Percentiles rank a stretch among this genome's conserved stretches.
Evolutionary conservation across 78 protist species (phyloP).

Genomic region (Dictyostelium purpureum): DNA sequence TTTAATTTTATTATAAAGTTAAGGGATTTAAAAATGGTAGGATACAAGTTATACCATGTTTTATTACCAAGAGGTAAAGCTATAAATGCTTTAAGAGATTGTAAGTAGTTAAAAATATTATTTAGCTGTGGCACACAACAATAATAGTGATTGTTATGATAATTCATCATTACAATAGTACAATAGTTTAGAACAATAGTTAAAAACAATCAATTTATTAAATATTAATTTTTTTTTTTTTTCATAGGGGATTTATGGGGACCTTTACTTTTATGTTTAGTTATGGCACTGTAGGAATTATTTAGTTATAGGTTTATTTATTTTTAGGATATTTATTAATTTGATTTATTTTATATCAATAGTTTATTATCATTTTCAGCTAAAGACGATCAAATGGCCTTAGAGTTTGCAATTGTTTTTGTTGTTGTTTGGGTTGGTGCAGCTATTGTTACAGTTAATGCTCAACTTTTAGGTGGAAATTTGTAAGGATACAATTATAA

Average conservation of each 20-base stretch:
- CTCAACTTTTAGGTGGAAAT: conserved; percentile 94
- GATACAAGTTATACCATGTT: conserved; percentile 86
- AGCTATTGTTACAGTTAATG: conserved; percentile 92
- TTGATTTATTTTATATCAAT: not conserved
- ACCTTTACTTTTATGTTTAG: conserved; percentile 91
- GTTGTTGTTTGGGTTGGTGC: conserved; percentile 95
- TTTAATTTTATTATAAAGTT: conserved; percentile 20
- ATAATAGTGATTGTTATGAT: no score
- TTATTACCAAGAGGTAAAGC: conserved; percentile 84
- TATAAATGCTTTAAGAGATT: conserved; percentile 79
- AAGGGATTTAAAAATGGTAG: conserved; percentile 78
- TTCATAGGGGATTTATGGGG: conserved; percentile 98
- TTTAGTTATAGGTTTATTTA: not conserved
- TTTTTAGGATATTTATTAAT: not conserved
- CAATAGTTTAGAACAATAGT: no score
- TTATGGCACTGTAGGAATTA: conserved; percentile 78
- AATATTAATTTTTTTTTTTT: no score
- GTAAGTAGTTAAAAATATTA: no score
- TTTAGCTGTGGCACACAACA: no score
- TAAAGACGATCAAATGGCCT: conserved; percentile 67
- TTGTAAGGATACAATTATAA: conserved; percentile 12
- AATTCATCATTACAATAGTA: no score
- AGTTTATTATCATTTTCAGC: conserved; percentile 62
- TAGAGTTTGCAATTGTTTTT: conserved; percentile 92
- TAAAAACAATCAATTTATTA: no score